phyloP scores from a whole-genome alignment of 371 early-diverging fungal species.

The Mucor lusitanicus region DNA sequence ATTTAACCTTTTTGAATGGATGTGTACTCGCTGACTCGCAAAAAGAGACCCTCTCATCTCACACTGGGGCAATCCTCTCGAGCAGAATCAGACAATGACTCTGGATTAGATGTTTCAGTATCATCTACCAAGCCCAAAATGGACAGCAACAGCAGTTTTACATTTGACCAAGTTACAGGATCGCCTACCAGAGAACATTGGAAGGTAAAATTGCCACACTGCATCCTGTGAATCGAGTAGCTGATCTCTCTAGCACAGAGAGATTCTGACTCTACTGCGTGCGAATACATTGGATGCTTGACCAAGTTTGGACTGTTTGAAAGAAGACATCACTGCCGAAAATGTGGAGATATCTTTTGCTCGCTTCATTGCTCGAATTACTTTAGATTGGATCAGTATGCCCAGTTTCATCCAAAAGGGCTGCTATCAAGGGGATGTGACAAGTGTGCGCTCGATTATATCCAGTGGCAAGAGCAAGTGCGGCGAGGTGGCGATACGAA shows the following conservation, averaged over 20 bases:
- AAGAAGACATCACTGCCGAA: conserved; percentile 54
- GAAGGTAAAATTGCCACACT: conserved; percentile 34
- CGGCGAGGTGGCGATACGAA: conserved; percentile 8
- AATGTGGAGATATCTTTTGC: conserved; percentile 55
- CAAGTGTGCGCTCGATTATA: conserved; percentile 38
- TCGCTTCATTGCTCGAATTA: conserved; percentile 51
- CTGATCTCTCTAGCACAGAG: background rate
- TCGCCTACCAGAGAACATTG: conserved; percentile 49
- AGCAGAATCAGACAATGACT: conserved; percentile 27
- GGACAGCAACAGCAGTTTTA: background rate
- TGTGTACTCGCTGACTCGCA: conserved; percentile 60
- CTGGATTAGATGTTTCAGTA: conserved; percentile 21
- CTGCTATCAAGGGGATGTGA: conserved; percentile 46
- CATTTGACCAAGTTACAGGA: conserved; percentile 36
- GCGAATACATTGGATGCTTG: conserved; percentile 33
- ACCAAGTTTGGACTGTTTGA: conserved; percentile 49
- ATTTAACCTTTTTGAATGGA: conserved; percentile 43
- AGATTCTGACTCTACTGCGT: conserved; percentile 28
- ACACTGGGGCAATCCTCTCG: conserved; percentile 46
- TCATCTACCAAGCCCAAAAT: background rate
- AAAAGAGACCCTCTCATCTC: conserved; percentile 60
- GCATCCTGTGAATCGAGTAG: too few relatives aligned
- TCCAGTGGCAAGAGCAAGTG: conserved; percentile 32
- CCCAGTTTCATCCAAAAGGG: conserved; percentile 43
- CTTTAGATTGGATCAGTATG: conserved; percentile 45